Evolutionary conservation across 495 filamentous ascomycete genomes (phyloP).

Genomic region (Talaromyces thailandensis): DNA sequence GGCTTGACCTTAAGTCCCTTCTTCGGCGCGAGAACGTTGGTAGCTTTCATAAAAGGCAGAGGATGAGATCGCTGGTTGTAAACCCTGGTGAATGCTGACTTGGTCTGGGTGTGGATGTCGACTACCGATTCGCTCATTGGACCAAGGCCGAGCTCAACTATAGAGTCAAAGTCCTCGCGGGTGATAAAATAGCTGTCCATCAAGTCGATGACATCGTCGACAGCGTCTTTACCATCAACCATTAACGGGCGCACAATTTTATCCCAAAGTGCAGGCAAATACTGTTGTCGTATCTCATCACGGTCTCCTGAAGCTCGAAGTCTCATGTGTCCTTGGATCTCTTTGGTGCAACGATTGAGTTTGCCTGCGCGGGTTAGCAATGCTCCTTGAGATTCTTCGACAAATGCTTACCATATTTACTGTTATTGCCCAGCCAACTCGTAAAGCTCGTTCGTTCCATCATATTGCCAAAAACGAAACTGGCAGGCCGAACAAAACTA

Average conservation of each 20-base stretch:
- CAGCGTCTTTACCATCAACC: slow-evolving; percentile 62
- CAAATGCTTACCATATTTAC: slow-evolving; percentile 55
- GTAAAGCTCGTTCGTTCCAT: slow-evolving; percentile 60
- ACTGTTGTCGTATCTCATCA: slow-evolving; percentile 89
- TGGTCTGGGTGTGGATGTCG: slow-evolving; percentile 75
- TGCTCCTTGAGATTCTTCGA: background rate
- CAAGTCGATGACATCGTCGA: slow-evolving; percentile 68
- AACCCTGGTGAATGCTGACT: slow-evolving; percentile 77
- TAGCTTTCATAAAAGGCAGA: slow-evolving; percentile 91
- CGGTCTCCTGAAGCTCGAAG: slow-evolving; percentile 86
- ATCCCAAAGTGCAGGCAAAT: slow-evolving; percentile 83
- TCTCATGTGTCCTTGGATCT: slow-evolving; percentile 96
- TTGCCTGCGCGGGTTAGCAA: slow-evolving; percentile 45
- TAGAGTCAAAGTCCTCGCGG: slow-evolving; percentile 84
- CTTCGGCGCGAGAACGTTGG: slow-evolving; percentile 63
- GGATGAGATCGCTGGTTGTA: slow-evolving; percentile 87
- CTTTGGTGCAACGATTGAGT: slow-evolving; percentile 75
- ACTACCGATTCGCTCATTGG: slow-evolving; percentile 64
- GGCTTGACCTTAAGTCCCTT: slow-evolving; percentile 65
- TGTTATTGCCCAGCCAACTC: slow-evolving; percentile 89
- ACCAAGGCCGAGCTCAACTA: slow-evolving; percentile 86
- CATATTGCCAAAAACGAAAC: slow-evolving; percentile 73
- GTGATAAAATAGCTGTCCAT: slow-evolving; percentile 99
- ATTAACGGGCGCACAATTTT: slow-evolving; percentile 63
- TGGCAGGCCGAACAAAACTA: slow-evolving; percentile 88